A percentile compares a stretch with the other conserved stretches of the same genome.
These are phyloP conservation scores for Fusarium tuaranense DNA, from an alignment of 2,329 filamentous ascomycete genomes.

Conservation along the genomic window DNA sequence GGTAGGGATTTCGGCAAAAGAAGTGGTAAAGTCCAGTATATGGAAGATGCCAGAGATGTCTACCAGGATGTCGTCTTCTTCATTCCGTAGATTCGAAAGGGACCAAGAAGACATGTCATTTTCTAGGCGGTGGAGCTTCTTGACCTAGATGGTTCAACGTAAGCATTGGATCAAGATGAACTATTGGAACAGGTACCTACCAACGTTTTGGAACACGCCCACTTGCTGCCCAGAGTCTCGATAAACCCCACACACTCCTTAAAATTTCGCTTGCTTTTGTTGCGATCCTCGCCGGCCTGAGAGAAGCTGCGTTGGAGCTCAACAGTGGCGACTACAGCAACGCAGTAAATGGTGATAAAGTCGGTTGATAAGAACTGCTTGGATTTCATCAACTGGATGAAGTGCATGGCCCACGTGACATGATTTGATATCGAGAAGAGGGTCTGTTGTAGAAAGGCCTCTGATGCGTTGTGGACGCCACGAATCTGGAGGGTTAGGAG, in stretches of 20 bases:
- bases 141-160: not conserved
- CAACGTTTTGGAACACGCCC: not conserved
- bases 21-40: not conserved
- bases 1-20: not conserved
- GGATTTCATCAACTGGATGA: slow-evolving; percentile 7
- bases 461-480: slow-evolving; percentile 4
- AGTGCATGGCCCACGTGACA: slow-evolving; percentile 8
- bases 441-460: slow-evolving; percentile 18
- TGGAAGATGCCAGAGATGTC: not conserved
- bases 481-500: slow-evolving; percentile 15
- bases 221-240: not conserved
- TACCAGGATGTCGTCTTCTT: not conserved
- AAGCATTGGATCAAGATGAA: not conserved
- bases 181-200: not conserved
- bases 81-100: not conserved
- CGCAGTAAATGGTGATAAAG: slow-evolving; percentile 1
- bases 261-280: not conserved
- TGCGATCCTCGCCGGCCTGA: not conserved
- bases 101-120: not conserved
- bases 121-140: not conserved
- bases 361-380: slow-evolving; percentile 2
- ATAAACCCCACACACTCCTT: not conserved
- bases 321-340: slow-evolving; percentile 9
- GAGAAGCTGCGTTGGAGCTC: slow-evolving; percentile 13
- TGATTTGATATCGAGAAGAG: not conserved